phyloP scores from a whole-genome alignment of 495 filamentous ascomycete genomes.

The Lasiosphaeria miniovina region DNA sequence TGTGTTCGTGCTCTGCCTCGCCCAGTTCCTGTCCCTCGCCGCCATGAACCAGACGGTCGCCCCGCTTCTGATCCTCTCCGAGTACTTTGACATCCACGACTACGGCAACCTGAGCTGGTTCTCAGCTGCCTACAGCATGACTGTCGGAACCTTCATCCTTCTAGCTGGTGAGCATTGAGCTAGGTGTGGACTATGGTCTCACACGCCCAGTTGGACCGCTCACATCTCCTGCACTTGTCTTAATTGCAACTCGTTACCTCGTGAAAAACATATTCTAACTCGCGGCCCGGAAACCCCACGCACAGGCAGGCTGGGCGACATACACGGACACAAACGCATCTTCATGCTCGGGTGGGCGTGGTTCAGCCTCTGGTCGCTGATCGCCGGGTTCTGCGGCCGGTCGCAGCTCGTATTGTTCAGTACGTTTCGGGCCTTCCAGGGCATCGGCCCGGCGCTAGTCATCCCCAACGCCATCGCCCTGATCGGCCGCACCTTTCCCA shows the following conservation, averaged over 20 bases:
- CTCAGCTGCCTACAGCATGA: slow-evolving; percentile 51
- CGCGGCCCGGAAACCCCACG: background rate
- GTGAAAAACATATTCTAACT: background rate
- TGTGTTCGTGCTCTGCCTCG: slow-evolving; percentile 21
- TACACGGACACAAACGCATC: slow-evolving; percentile 60
- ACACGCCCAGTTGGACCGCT: too few relatives aligned
- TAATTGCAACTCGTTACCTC: background rate
- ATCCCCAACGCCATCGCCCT: slow-evolving; percentile 62
- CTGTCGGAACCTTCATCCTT: slow-evolving; percentile 63
- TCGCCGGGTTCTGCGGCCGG: slow-evolving; percentile 49
- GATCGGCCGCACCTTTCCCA: slow-evolving; percentile 53
- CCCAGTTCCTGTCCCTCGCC: slow-evolving; percentile 22
- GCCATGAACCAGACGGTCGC: slow-evolving; percentile 24
- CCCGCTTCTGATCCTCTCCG: slow-evolving; percentile 36
- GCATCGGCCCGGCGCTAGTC: slow-evolving; percentile 58
- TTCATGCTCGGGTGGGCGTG: slow-evolving; percentile 61
- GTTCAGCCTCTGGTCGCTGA: slow-evolving; percentile 58
- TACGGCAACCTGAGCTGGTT: slow-evolving; percentile 47
- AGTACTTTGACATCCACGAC: slow-evolving; percentile 40
- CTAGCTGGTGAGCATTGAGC: slow-evolving; percentile 32
- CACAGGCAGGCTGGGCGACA: slow-evolving; percentile 59
- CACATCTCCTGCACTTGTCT: too few relatives aligned
- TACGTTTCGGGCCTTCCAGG: slow-evolving; percentile 57
- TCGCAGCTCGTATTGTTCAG: slow-evolving; percentile 50
- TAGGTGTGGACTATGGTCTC: too few relatives aligned